Base-by-base conservation (phyloP, 2,329 filamentous ascomycete genomes). In the Arachnopeziza araneosa region DNA sequence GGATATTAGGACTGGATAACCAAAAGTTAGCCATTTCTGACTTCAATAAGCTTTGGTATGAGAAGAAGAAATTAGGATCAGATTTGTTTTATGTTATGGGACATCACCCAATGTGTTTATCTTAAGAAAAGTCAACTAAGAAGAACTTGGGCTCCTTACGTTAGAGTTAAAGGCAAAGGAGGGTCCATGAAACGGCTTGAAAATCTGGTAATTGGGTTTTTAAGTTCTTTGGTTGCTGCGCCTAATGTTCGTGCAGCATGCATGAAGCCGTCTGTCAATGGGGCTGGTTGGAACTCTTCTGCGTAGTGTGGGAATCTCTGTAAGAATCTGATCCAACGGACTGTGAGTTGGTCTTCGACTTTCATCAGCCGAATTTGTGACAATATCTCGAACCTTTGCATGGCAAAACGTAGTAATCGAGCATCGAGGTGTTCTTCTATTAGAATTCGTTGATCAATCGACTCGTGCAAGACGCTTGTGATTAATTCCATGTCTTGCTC, bases 241-340 rank as follows among this genome's bases (percentile, higher is more conserved):
- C 81, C 80, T 24, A 89, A 77, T 1, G 80, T 86, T 61, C 78
- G 80, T 6, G 84, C 79, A 32, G 83, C 84, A 67, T 86, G 83
- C 12, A 81, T 79, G 67, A 84, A 89, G 21, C 86, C 86, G 17
- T 79, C 77, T 51, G 81, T 80, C 86, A 86, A 89, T 64, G 80
- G 78, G 24, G 85, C 75, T 62, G 80, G 76, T 17, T 83, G 75
- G 19, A 80, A 73, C 22, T 77, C 73, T 59, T 75, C 76, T 44
- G 71, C 68, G 24, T 77, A 67, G 58, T 77, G 72, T 52, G 78
- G 75, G 60, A 79, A 76, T 54, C 77, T 73, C 53, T 77, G 75
- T 52, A 86, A 76, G 64, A 80, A 82, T 19, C 77, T 74, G 52
- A 83, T 74, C 17, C 86, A 75, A 64, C 84, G 81, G 14, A 88